phyloP scores from a whole-genome alignment of 495 filamentous ascomycete genomes.

The Podospora australis region DNA sequence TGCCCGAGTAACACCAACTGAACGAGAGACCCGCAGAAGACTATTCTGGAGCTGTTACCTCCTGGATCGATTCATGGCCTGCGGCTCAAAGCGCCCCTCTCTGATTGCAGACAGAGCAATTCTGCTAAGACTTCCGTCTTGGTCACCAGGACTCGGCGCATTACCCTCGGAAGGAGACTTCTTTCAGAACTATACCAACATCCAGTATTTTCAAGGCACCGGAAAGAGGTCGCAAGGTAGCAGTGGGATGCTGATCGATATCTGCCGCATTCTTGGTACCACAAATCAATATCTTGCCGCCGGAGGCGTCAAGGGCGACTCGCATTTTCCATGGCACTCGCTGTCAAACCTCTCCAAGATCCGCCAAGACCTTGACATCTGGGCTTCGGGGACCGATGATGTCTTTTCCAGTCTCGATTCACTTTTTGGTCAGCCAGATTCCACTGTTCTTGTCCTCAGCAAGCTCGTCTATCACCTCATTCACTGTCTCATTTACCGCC shows the following conservation, averaged over 20 bases:
- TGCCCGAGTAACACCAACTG: slow-evolving; percentile 48
- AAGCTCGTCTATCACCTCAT: slow-evolving; percentile 81
- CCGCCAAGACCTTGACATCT: slow-evolving; percentile 73
- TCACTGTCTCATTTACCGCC: slow-evolving; percentile 77
- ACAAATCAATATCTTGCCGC: slow-evolving; percentile 78
- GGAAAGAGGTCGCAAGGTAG: slow-evolving; percentile 63
- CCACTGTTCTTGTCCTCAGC: slow-evolving; percentile 68
- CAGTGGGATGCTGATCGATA: slow-evolving; percentile 71
- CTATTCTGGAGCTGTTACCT: slow-evolving; percentile 83
- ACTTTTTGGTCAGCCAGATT: slow-evolving; percentile 70
- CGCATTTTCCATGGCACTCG: slow-evolving; percentile 83
- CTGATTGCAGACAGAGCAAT: slow-evolving; percentile 70
- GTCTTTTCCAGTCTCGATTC: slow-evolving; percentile 68
- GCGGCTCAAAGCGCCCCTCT: slow-evolving; percentile 71
- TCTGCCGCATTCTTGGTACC: slow-evolving; percentile 71
- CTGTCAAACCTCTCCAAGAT: slow-evolving; percentile 80
- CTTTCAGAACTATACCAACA: slow-evolving; percentile 66
- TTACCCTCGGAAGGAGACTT: slow-evolving; percentile 64
- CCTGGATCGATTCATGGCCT: slow-evolving; percentile 71
- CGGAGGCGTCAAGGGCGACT: slow-evolving; percentile 80
- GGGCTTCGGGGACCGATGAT: slow-evolving; percentile 75
- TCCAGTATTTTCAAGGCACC: slow-evolving; percentile 58
- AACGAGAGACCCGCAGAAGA: slow-evolving; percentile 65
- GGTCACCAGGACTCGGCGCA: slow-evolving; percentile 48
- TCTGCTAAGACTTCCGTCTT: slow-evolving; percentile 63